A percentile compares a stretch with the other conserved stretches of the same genome.
phyloP scores from a whole-genome alignment of 345 rosid species.

The Triadica sebifera region DNA sequence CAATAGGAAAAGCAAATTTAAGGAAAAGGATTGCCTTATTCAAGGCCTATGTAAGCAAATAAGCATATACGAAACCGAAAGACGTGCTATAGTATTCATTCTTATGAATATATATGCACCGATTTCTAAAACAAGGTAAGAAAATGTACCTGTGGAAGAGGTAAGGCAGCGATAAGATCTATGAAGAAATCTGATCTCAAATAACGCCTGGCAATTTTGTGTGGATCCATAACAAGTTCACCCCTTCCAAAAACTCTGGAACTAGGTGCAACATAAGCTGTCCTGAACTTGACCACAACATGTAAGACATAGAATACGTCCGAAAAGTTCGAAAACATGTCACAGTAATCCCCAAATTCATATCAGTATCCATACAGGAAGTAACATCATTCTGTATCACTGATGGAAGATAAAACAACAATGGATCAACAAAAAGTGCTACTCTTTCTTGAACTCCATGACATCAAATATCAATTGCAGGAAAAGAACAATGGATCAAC shows the following conservation, averaged over 20 bases:
- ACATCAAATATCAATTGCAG: too few relatives aligned
- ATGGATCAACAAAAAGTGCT: conserved; percentile 80
- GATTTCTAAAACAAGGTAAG: background rate
- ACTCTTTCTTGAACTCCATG: too few relatives aligned
- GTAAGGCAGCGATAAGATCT: conserved; percentile 68
- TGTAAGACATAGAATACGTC: conserved; percentile 64
- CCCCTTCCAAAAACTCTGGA: conserved; percentile 85
- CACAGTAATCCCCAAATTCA: conserved; percentile 62
- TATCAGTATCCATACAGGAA: conserved; percentile 55
- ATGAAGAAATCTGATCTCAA: conserved; percentile 64
- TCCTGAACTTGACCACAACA: conserved; percentile 62
- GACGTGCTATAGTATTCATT: too few relatives aligned
- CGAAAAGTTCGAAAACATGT: conserved; percentile 66
- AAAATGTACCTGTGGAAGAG: conserved; percentile 71
- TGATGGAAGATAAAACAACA: conserved; percentile 76
- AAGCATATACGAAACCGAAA: background rate
- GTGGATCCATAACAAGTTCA: conserved; percentile 70
- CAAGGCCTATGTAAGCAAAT: background rate
- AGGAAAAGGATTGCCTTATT: background rate
- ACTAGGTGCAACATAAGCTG: conserved; percentile 72
- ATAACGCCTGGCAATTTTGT: conserved; percentile 59
- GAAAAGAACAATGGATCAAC: too few relatives aligned
- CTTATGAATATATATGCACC: background rate
- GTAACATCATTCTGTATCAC: conserved; percentile 41
- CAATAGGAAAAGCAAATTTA: background rate